Base-by-base conservation (phyloP, 306 rosid genomes). In the Begonia loranthoides region DNA sequence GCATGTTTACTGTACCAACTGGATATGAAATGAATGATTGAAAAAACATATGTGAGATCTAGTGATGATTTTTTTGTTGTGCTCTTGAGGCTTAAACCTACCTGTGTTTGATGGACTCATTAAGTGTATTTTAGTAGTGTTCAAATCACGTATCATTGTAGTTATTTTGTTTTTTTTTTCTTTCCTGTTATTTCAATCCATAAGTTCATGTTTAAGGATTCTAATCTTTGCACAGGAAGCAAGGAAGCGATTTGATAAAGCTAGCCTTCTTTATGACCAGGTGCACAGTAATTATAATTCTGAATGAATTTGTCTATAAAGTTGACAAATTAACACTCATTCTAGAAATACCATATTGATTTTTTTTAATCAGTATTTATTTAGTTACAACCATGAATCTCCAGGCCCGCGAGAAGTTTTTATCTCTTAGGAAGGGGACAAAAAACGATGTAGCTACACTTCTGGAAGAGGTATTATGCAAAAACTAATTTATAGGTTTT, bases 181-280 rank as follows among this genome's bases (percentile, higher is more conserved):
- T n/a, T 62, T 64, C 52, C 55, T 65, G 54, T 65, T 48, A 15
- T n/a, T 14, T 28, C 36, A 28, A 49, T 17, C 21, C 6, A 40
- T 50, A 51, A 48, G 40, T 41, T 19, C 44, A 19, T 53, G 15
- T 62, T 56, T 70, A 59, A 75, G 67, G 66, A 73, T 50, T 69
- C 59, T 56, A 67, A 59, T 57, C 63, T 66, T 71, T 56, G 71
- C 81, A 80, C 93, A 92, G 99, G 99, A 92, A 73, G 93, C 96
- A n/a, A 83, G 99, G 44, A 92, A 87, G 56, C 96, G 75, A 56
- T 92, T 92, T 68, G 99, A 92, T 75, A 92, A 83, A 73, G 99
- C 96, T 57, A 86, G 94, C 69, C 95, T 92, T 79, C 70, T 77
- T 62, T 92, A 92, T 66, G 99, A 92, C 62, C 99, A 92, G 96